Percentiles rank a stretch among this genome's conserved stretches.
These are phyloP conservation scores for Pseudocercospora pini-densiflorae DNA, from an alignment of 2,329 filamentous ascomycete genomes.

Conservation along the genomic window DNA sequence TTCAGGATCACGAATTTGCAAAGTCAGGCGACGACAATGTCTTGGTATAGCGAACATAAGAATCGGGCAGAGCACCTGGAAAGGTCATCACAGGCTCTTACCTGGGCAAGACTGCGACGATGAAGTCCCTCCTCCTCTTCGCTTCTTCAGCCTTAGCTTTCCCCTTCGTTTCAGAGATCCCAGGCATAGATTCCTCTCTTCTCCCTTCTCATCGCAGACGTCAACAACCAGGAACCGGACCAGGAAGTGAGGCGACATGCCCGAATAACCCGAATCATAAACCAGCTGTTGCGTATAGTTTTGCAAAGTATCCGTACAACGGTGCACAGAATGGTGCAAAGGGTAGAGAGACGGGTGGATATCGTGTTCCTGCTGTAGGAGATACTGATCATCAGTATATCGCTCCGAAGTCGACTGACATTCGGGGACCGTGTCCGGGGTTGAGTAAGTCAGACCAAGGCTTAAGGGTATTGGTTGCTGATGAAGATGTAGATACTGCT, in stretches of 20 bases:
- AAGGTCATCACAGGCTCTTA: not conserved
- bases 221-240: slow-evolving; percentile 39
- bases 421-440: slow-evolving; percentile 48
- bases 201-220: slow-evolving; percentile 33
- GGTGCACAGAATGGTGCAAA: slow-evolving; percentile 47
- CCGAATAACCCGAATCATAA: slow-evolving; percentile 47
- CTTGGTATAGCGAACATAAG: not conserved
- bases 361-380: slow-evolving; percentile 48
- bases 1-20: not conserved
- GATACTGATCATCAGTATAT: slow-evolving; percentile 46
- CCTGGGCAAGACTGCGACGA: slow-evolving; percentile 12
- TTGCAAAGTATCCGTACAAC: slow-evolving; percentile 47
- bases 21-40: not conserved
- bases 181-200: slow-evolving; percentile 44
- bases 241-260: slow-evolving; percentile 39
- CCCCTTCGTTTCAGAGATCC: slow-evolving; percentile 44
- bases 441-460: not conserved
- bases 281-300: slow-evolving; percentile 42
- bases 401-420: slow-evolving; percentile 44
- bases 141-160: slow-evolving; percentile 40
- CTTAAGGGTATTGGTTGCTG: no score
- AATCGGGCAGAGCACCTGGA: not conserved
- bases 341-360: slow-evolving; percentile 50
- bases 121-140: slow-evolving; percentile 36
- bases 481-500: slow-evolving; percentile 42